phyloP scores from a whole-genome alignment of 139 green algal species.

The Coccomyxa sp. region DNA sequence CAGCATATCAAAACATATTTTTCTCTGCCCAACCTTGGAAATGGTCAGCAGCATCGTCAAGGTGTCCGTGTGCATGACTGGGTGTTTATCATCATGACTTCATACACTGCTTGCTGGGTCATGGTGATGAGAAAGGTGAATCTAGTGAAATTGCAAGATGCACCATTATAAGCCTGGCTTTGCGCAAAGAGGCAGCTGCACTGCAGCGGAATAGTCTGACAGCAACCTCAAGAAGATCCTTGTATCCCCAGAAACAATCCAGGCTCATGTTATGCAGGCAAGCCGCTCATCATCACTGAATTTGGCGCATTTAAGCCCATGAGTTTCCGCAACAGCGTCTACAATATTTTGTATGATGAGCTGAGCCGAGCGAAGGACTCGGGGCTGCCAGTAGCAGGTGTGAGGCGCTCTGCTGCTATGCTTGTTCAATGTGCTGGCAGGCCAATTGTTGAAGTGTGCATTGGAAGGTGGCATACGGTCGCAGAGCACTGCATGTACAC shows the following conservation, averaged over 20 bases:
- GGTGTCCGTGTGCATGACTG: background rate
- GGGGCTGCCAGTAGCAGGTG: background rate
- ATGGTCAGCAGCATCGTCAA: background rate
- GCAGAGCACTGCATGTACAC: background rate
- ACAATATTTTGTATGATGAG: background rate
- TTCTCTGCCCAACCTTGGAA: background rate
- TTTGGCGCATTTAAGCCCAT: background rate
- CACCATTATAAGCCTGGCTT: background rate
- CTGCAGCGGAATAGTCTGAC: background rate
- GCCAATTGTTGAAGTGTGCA: background rate
- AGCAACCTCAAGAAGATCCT: background rate
- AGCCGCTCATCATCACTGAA: background rate
- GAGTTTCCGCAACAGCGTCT: background rate
- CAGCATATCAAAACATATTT: background rate
- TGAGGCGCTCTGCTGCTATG: background rate
- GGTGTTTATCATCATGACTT: no score
- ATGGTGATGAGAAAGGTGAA: background rate
- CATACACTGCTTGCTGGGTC: no score
- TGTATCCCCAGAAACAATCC: background rate
- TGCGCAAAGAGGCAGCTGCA: background rate
- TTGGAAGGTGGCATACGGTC: background rate
- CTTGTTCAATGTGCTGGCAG: background rate
- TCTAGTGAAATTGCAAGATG: background rate
- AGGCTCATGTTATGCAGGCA: background rate
- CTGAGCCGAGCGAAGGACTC: background rate